phyloP scores from a whole-genome alignment of 2,329 filamentous ascomycete species.

The Clonostachys byssicola region DNA sequence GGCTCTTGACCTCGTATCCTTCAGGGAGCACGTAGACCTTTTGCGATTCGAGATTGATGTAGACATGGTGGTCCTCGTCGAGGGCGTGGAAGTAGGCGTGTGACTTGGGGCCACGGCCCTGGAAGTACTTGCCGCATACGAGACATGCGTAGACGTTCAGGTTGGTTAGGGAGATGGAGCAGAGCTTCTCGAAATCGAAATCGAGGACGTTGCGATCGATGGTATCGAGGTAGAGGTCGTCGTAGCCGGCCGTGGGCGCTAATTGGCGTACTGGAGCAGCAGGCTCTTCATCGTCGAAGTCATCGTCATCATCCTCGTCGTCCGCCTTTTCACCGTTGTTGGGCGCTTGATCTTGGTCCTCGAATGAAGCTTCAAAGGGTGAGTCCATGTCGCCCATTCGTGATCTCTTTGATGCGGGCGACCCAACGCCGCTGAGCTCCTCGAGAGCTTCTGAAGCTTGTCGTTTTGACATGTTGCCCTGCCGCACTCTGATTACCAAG shows the following conservation, averaged over 20 bases:
- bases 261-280: slow-evolving; percentile 57
- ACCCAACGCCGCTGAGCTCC: slow-evolving; percentile 47
- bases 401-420: slow-evolving; percentile 56
- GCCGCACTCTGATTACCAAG: background rate
- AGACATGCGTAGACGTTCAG: slow-evolving; percentile 99
- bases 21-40: slow-evolving; percentile 91
- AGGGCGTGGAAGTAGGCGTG: slow-evolving; percentile 97
- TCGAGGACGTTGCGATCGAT: slow-evolving; percentile 90
- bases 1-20: slow-evolving; percentile 93
- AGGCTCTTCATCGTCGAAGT: slow-evolving; percentile 40
- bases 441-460: slow-evolving; percentile 58
- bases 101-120: slow-evolving; percentile 88
- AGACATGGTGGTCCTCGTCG: slow-evolving; percentile 94
- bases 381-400: slow-evolving; percentile 42
- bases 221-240: slow-evolving; percentile 95
- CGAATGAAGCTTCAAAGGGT: slow-evolving; percentile 25
- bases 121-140: slow-evolving; percentile 96
- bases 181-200: slow-evolving; percentile 98
- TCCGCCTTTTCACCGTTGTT: slow-evolving; percentile 19
- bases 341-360: slow-evolving; percentile 20
- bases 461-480: slow-evolving; percentile 43
- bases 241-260: slow-evolving; percentile 82
- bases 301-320: slow-evolving; percentile 25
- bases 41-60: slow-evolving; percentile 94
- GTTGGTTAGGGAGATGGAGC: slow-evolving; percentile 91